A percentile compares a stretch with the other conserved stretches of the same genome.
Conservation (phyloP, 169 alveolate species). For the Eimeria necatrix region DNA sequence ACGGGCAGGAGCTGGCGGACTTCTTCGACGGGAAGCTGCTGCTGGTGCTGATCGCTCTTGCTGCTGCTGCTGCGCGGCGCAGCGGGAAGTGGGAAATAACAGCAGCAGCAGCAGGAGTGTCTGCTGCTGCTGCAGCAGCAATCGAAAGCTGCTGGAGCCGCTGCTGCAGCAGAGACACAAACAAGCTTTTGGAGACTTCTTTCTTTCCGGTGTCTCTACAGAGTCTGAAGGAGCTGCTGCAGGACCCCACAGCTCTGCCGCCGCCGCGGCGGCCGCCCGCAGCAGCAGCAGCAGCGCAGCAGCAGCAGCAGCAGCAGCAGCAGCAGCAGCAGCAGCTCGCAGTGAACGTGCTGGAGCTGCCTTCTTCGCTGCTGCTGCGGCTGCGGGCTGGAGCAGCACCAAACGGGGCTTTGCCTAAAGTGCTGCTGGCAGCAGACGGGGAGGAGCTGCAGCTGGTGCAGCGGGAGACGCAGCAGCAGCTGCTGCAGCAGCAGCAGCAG, state of each 20-base stretch:
- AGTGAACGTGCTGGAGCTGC: background rate
- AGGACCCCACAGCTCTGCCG: constrained; percentile 17
- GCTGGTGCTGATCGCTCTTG: background rate
- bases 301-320: constrained; percentile 17
- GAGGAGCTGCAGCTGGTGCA: background rate
- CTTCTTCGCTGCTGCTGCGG: background rate
- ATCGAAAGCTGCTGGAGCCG: background rate
- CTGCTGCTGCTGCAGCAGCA: background rate
- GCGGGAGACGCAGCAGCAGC: constrained; percentile 4
- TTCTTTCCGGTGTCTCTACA: constrained; percentile 1
- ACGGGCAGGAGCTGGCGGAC: constrained; percentile 14
- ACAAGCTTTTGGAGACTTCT: background rate
- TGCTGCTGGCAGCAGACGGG: background rate
- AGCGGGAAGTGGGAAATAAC: background rate
- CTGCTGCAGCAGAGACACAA: background rate
- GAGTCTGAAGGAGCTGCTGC: constrained; percentile 17
- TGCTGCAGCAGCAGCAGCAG: constrained; percentile 44
- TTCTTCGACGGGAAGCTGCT: constrained; percentile 27
- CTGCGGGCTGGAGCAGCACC: constrained; percentile 5
- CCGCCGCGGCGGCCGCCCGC: background rate
- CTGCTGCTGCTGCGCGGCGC: constrained; percentile 38
- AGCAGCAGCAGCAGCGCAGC: background rate
- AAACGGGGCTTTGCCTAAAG: background rate
- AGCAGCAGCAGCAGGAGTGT: background rate
- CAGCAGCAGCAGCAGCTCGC: background rate